A percentile compares a stretch with the other conserved stretches of the same genome.
Evolutionary conservation across 495 filamentous ascomycete genomes (phyloP).

Genomic region (Alectoria sarmentosa): DNA sequence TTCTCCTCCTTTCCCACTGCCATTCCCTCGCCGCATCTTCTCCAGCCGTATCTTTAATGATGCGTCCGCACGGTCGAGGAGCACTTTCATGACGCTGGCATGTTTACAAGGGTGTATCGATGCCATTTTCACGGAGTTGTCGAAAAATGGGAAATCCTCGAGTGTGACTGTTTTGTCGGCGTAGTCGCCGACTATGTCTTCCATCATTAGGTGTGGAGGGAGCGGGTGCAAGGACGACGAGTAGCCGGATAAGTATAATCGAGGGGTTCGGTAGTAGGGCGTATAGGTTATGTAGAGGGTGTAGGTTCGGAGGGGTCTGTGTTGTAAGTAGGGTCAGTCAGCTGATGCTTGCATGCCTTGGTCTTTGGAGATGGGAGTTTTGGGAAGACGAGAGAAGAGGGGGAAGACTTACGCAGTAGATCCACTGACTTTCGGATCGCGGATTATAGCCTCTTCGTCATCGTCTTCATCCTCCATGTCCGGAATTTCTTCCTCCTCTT

Average conservation of each 20-base stretch:
- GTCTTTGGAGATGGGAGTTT: background rate
- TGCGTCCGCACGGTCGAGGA: slow-evolving; percentile 90
- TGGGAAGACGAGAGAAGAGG: slow-evolving; percentile 11
- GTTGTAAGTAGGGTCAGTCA: background rate
- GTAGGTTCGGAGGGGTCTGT: slow-evolving; percentile 80
- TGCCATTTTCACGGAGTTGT: slow-evolving; percentile 81
- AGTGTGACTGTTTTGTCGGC: slow-evolving; percentile 99
- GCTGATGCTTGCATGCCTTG: slow-evolving; percentile 6
- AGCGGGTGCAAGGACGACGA: slow-evolving; percentile 74
- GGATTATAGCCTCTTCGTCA: slow-evolving; percentile 94
- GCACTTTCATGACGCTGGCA: slow-evolving; percentile 93
- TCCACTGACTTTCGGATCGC: slow-evolving; percentile 55
- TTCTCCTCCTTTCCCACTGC: slow-evolving; percentile 41
- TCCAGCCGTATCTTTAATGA: slow-evolving; percentile 82
- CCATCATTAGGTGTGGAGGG: slow-evolving; percentile 89
- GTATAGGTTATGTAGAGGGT: slow-evolving; percentile 97
- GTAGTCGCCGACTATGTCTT: slow-evolving; percentile 98
- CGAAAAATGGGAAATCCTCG: slow-evolving; percentile 92
- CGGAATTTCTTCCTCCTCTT: slow-evolving; percentile 81
- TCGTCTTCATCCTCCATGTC: slow-evolving; percentile 98
- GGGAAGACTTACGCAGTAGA: slow-evolving; percentile 57
- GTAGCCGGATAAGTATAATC: slow-evolving; percentile 92
- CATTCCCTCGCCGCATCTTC: slow-evolving; percentile 55
- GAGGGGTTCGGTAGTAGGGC: slow-evolving; percentile 92
- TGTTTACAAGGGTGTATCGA: slow-evolving; percentile 92